These are phyloP conservation scores for Corymbia citriodora DNA, from an alignment of 441 rosid species.

Conservation along the genomic window DNA sequence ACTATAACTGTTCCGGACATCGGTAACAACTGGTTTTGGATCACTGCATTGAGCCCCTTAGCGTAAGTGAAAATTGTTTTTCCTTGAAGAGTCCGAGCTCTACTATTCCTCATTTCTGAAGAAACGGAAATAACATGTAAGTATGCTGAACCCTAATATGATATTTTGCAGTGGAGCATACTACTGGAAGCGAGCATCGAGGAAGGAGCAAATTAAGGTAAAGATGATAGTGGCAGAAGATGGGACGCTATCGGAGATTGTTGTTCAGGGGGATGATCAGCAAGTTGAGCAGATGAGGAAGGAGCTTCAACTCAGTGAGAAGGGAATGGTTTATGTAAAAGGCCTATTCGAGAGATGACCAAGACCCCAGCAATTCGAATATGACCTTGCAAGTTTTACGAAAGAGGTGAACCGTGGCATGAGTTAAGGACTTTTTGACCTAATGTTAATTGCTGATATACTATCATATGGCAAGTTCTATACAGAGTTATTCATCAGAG, in stretches of 20 bases:
- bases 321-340: slow-evolving; percentile 91
- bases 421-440: background rate
- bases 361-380: background rate
- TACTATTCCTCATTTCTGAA: background rate
- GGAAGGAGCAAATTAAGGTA: slow-evolving; percentile 86
- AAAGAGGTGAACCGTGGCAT: background rate
- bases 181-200: slow-evolving; percentile 82
- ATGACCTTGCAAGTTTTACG: background rate
- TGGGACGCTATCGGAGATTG: slow-evolving; percentile 46
- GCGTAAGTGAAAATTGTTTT: slow-evolving; percentile 47
- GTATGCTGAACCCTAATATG: background rate
- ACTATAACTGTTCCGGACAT: slow-evolving; percentile 73
- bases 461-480: background rate
- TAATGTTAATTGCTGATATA: background rate
- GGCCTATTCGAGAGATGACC: slow-evolving; percentile 74
- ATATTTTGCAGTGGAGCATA: slow-evolving; percentile 66
- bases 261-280: slow-evolving; percentile 92
- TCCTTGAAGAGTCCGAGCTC: background rate
- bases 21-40: slow-evolving; percentile 93
- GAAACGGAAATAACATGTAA: background rate
- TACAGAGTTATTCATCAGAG: background rate
- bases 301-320: slow-evolving; percentile 72
- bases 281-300: slow-evolving; percentile 85
- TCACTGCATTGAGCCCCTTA: slow-evolving; percentile 62
- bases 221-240: slow-evolving; percentile 58